These are phyloP conservation scores for Sclerotinia sclerotiorum DNA, from an alignment of 2,329 filamentous ascomycete species.

Conservation along the genomic window DNA sequence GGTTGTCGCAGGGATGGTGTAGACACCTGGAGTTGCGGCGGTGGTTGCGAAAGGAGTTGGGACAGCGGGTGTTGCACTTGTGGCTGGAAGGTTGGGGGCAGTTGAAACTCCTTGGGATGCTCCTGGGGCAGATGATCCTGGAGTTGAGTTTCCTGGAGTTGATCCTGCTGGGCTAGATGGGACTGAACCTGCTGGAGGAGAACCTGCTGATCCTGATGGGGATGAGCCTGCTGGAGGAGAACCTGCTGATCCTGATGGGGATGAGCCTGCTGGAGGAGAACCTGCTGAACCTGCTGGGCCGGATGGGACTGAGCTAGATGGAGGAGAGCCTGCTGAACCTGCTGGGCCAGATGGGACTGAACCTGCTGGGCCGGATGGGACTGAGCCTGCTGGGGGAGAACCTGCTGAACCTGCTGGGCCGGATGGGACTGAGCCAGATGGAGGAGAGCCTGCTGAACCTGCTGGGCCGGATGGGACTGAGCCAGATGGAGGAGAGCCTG, in stretches of 20 bases:
- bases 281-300: too few species aligned
- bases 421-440: too few species aligned
- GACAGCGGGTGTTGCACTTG: constrained; percentile 43
- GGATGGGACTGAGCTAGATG: too few species aligned
- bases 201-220: constrained; percentile 6
- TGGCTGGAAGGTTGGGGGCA: constrained; percentile 21
- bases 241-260: neutral
- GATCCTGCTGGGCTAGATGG: constrained; percentile 17
- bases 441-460: too few species aligned
- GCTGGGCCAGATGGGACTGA: too few species aligned
- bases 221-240: neutral
- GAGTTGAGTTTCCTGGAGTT: neutral
- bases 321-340: too few species aligned
- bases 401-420: too few species aligned
- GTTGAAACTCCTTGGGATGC: constrained; percentile 17
- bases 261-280: too few species aligned
- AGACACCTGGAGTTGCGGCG: constrained; percentile 67
- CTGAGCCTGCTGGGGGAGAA: too few species aligned
- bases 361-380: too few species aligned
- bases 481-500: too few species aligned
- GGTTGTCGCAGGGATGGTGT: constrained; percentile 74
- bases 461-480: too few species aligned
- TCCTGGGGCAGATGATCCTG: constrained; percentile 22
- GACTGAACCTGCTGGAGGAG: neutral
- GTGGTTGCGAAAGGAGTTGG: constrained; percentile 51